Conservation (phyloP, 305 asterid species). For the Fraxinus xanthoxyloides region DNA sequence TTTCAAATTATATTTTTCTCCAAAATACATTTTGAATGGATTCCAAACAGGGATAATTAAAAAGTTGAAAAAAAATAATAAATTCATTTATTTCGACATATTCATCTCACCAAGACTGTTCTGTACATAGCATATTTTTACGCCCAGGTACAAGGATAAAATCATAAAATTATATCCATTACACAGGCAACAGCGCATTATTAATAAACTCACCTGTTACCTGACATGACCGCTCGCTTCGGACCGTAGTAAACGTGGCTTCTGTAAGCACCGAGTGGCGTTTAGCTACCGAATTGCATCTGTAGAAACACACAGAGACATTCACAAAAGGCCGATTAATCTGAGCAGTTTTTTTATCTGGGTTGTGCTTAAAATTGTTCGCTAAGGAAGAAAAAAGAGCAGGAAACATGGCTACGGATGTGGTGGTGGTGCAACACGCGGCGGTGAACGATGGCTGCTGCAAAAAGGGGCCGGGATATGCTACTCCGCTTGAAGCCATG, state of each 20-base stretch:
- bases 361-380: neutral
- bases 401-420: slow-evolving; percentile 52
- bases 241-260: neutral
- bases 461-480: slow-evolving; percentile 83
- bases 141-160: slow-evolving; percentile 13
- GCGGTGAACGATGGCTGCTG: slow-evolving; percentile 50
- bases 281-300: neutral
- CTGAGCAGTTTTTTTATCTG: neutral
- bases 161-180: neutral
- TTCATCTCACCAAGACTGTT: slow-evolving; percentile 26
- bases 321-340: neutral
- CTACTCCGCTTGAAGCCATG: slow-evolving; percentile 87
- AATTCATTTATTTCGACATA: neutral
- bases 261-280: neutral
- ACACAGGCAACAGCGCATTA: neutral
- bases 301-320: neutral
- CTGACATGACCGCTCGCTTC: neutral
- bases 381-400: neutral
- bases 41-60: too few species aligned
- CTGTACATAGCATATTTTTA: slow-evolving; percentile 3
- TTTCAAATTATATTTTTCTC: too few species aligned
- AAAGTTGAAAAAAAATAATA: neutral
- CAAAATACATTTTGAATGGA: too few species aligned
- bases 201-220: neutral
- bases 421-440: slow-evolving; percentile 46